Conservation (phyloP, 1,284 basidiomycete species). For the Garcileccinum viscosum region DNA sequence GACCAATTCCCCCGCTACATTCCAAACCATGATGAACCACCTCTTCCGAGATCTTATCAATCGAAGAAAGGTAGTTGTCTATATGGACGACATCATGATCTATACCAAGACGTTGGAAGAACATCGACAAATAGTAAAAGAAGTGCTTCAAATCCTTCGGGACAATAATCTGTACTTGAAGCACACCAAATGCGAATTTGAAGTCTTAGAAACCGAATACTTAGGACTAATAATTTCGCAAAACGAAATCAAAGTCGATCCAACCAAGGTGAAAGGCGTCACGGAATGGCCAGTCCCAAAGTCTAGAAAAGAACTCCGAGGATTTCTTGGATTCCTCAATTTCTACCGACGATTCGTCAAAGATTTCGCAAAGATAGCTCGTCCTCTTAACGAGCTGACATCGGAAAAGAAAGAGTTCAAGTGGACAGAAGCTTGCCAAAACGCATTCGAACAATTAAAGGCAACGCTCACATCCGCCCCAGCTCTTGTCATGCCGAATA, state of each 20-base stretch:
- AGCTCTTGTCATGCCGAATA: background rate
- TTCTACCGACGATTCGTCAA: background rate
- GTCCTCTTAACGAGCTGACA: background rate
- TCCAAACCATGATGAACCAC: background rate
- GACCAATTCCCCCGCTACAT: background rate
- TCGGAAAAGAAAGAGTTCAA: background rate
- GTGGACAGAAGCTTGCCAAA: background rate
- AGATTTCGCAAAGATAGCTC: background rate
- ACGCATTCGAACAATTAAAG: background rate
- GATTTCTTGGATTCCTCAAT: background rate
- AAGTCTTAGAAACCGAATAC: background rate
- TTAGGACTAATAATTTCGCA: background rate
- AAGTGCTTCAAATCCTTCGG: fast-evolving
- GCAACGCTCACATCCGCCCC: fast-evolving
- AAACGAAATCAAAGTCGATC: background rate
- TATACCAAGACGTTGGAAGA: background rate
- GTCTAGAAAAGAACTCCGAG: background rate
- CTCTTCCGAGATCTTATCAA: background rate
- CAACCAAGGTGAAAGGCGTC: background rate
- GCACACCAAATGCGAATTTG: background rate
- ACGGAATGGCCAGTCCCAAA: background rate
- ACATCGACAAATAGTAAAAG: background rate
- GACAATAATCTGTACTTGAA: background rate
- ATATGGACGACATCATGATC: background rate
- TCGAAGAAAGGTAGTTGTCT: background rate